Percentiles rank a stretch among this genome's conserved stretches.
Evolutionary conservation across 2,329 filamentous ascomycete species (phyloP).

Genomic region (Sarocladiaceae sp.): DNA sequence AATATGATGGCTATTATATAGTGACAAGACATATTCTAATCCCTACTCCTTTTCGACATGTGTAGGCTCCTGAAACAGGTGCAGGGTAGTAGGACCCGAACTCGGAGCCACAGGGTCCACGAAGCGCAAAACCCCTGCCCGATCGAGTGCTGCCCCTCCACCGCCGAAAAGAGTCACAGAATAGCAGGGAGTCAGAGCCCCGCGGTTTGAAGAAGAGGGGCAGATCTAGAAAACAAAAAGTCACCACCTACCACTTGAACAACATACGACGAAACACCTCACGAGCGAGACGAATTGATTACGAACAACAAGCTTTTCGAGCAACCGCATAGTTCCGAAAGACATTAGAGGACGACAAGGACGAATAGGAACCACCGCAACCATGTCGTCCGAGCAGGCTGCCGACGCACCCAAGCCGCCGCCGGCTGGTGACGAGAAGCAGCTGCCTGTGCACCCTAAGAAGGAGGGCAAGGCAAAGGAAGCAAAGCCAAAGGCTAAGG

Average conservation of each 20-base stretch:
- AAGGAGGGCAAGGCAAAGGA: slow-evolving; percentile 32
- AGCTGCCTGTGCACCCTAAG: slow-evolving; percentile 29
- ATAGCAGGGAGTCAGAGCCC: slow-evolving; percentile 3
- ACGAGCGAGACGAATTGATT: neutral
- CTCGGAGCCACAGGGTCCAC: too few relatives aligned
- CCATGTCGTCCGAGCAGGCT: slow-evolving; percentile 33
- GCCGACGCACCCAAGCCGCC: slow-evolving; percentile 28
- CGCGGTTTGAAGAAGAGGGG: slow-evolving; percentile 6
- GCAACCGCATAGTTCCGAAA: neutral
- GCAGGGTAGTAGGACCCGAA: too few relatives aligned
- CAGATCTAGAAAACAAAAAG: neutral
- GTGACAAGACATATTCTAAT: too few relatives aligned
- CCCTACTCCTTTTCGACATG: too few relatives aligned
- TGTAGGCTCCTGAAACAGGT: too few relatives aligned
- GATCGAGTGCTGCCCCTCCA: slow-evolving; percentile 10
- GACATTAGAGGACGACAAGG: neutral
- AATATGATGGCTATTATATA: too few relatives aligned
- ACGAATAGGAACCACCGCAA: neutral
- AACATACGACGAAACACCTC: neutral
- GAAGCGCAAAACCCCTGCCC: neutral
- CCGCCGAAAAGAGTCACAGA: slow-evolving; percentile 1
- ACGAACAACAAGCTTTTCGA: too few relatives aligned
- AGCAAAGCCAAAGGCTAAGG: slow-evolving; percentile 45
- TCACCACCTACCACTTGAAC: neutral
- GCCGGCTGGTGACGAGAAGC: slow-evolving; percentile 27